phyloP scores from a whole-genome alignment of 1,284 basidiomycete species.

The Trametes pubescens region DNA sequence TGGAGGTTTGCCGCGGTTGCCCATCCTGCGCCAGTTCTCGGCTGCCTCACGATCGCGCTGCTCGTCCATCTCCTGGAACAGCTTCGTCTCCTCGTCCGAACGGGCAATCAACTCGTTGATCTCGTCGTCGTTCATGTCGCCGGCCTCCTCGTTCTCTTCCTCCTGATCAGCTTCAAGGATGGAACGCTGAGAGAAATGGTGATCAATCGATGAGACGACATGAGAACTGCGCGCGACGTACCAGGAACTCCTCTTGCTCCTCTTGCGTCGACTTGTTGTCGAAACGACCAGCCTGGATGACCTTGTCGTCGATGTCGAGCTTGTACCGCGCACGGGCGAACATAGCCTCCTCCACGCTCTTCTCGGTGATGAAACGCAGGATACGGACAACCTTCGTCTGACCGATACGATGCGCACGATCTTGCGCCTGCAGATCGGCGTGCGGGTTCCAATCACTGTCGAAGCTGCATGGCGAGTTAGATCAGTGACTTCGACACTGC shows the following conservation, averaged over 20 bases:
- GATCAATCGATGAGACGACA: background rate
- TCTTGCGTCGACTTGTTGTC: constrained; percentile 99
- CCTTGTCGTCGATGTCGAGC: constrained; percentile 99
- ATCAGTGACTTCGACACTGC: background rate
- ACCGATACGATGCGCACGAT: constrained; percentile 99
- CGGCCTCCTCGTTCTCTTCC: constrained; percentile 91
- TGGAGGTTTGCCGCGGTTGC: constrained; percentile 84
- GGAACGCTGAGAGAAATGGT: constrained; percentile 60
- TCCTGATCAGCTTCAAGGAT: constrained; percentile 92
- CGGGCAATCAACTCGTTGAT: constrained; percentile 95
- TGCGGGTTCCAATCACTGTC: constrained; percentile 97
- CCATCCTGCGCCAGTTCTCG: constrained; percentile 77
- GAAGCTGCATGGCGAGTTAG: constrained; percentile 59
- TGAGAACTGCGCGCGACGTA: constrained; percentile 48
- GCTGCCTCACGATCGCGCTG: constrained; percentile 80
- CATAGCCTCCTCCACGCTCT: constrained; percentile 98
- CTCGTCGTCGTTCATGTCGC: constrained; percentile 97
- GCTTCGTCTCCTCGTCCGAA: constrained; percentile 78
- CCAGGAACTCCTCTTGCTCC: constrained; percentile 95
- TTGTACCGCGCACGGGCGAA: constrained; percentile 95
- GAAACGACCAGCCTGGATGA: constrained; percentile 99
- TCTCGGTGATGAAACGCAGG: constrained; percentile 96
- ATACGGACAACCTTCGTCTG: constrained; percentile 99
- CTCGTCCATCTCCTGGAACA: constrained; percentile 89
- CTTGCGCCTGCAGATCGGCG: constrained; percentile 98